Base-by-base conservation (phyloP, 257 asterid genomes). In the Plantago elongata region DNA sequence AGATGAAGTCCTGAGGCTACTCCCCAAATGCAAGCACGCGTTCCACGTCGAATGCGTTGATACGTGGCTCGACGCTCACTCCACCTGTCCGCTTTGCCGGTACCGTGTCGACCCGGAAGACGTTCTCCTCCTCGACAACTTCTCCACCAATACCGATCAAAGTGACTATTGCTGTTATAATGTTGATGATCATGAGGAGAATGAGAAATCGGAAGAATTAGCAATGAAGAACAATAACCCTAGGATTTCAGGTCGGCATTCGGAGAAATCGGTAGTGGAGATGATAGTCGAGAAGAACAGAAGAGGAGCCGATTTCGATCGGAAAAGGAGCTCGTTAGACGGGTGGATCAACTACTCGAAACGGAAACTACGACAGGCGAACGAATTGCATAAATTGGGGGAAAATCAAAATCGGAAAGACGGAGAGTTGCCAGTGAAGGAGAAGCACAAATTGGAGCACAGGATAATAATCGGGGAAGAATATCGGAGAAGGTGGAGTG, bases 41-140 rank as follows among this genome's bases (percentile, higher is more conserved):
- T 88, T 88, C 64, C 98, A 88, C 62, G 91, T 90, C 0, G 98
- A 90, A 45, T 90, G 98, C 66, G 88, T 90, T 18, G 95, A 88
- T 18, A 84, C 88, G 1, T 90, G 98, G 98, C 88, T 90, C 0
- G 98, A 90, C 7, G 95, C 81, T 12, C 96, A 90, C 47, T 85
- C 98, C 29, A 83, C 98, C 4, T 90, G 98, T 62, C 97, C 97
- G 9, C 93, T 90, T 0, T 90, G 97, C 52, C 86, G 97, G 5
- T 78, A 76, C 76, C 68, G 95, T 13, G 97, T 90, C 69, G 84
- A 82, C 71, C 94, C 95, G 0, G 97, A 87, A 66, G 97, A 90
- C 69, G 71, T 78, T 60, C 83, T 90, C 46, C 76, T 90, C 0
- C 66, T 84, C 11, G 75, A 70, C 42, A 58, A 51, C 14, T 59